Percentiles rank a stretch among this genome's conserved stretches.
Evolutionary conservation across 441 rosid species (phyloP).

Genomic region (Raphanus hybrid): DNA sequence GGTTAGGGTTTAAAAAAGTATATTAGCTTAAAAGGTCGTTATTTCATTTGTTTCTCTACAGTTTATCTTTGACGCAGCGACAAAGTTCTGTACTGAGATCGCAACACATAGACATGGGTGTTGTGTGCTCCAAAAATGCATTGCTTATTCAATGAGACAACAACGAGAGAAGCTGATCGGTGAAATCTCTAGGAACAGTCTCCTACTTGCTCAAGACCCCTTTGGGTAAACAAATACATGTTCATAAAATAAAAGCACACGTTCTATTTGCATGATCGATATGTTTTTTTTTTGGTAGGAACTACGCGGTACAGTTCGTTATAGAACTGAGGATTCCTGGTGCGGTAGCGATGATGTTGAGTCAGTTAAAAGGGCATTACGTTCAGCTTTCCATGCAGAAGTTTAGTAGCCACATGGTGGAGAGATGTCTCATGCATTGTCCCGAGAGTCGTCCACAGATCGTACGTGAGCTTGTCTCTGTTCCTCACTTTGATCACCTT

Average conservation of each 20-base stretch:
- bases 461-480: slow-evolving; percentile 65
- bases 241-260: not conserved
- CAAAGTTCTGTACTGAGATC: slow-evolving; percentile 57
- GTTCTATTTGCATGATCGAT: too few species aligned
- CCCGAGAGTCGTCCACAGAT: slow-evolving; percentile 71
- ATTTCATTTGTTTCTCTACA: slow-evolving; percentile 13
- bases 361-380: too few species aligned
- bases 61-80: slow-evolving; percentile 66
- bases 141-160: slow-evolving; percentile 55
- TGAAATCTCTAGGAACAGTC: slow-evolving; percentile 54
- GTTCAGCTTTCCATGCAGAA: too few species aligned
- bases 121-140: slow-evolving; percentile 66
- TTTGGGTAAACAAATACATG: slow-evolving; percentile 52
- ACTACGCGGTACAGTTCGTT: too few species aligned
- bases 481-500: slow-evolving; percentile 70
- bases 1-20: not conserved
- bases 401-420: slow-evolving; percentile 88
- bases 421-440: slow-evolving; percentile 63
- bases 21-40: not conserved
- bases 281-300: too few species aligned
- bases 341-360: too few species aligned
- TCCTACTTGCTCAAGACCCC: slow-evolving; percentile 59
- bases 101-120: slow-evolving; percentile 71
- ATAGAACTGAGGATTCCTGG: too few species aligned
- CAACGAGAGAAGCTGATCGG: slow-evolving; percentile 47